Evolutionary conservation across 495 filamentous ascomycete genomes (phyloP), one percentile per base, ranked within the genome.

Genomic region (Bryoglossum gracile): DNA sequence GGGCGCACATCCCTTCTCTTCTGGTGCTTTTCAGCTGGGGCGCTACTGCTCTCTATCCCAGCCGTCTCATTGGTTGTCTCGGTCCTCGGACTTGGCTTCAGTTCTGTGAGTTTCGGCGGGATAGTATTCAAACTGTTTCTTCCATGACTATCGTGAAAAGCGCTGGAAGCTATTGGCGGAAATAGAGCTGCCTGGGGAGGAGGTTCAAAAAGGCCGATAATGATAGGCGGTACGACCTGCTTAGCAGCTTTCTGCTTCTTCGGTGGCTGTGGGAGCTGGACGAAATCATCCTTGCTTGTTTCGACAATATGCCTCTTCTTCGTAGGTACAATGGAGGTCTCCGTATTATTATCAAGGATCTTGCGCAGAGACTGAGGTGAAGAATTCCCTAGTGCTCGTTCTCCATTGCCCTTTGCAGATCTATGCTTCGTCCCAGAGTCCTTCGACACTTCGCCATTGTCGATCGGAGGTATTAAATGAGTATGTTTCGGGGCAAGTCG

Each of bases 151-250:
- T 72, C 64, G 44, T 71, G 69, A 45, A 76, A 75, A 3, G 70
- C 66, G 13, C 61, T 63, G 6, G 77, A 73, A 25, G 80, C 75
- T 39, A 88, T 88, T 4, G 83, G 84, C 0, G 85, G 83, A 52
- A 88, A 83, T 8, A 86, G 68, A 19, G 79, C 77, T 40, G 82
- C 78, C 58, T 86, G 80, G 9, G 83, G 84, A 3, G 85, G 85
- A 0, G 85, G 85, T 55, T 87, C 83, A 56, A 83, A 80, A 25
- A 88, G 65, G n/a, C 83, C 82, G 58, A 83, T 81, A 33, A 89
- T 75, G 53, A 87, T 86, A 46, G 83, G 74, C 17, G 75, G 59
- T 64, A 73, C 68, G 3, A 72, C 65, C 50, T 70, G 69, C 46
- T 74, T 68, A 2, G 65, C 57, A 21, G 73, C 70, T 42, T 74